Conservation (phyloP, 495 filamentous ascomycete genomes). For the Glarea lozoyensis region DNA sequence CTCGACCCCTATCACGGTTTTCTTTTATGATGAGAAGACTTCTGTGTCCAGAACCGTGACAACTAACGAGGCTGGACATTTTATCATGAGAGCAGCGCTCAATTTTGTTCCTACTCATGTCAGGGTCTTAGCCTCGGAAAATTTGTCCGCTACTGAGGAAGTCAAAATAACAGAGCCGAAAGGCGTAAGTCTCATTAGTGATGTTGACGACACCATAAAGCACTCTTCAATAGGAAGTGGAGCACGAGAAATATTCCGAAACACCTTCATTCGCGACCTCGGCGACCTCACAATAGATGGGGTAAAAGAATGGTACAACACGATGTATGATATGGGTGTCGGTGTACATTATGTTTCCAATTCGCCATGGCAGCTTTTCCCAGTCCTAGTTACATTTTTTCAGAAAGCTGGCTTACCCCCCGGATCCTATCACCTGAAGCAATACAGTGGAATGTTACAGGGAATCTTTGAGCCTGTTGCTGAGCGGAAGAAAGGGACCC, state of each 20-base stretch:
- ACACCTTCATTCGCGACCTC: conserved; percentile 85
- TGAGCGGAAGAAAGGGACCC: conserved; percentile 78
- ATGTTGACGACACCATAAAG: conserved; percentile 98
- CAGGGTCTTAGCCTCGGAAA: conserved; percentile 76
- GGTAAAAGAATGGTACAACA: conserved; percentile 80
- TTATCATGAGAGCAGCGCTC: conserved; percentile 62
- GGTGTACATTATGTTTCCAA: conserved; percentile 88
- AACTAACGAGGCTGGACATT: conserved; percentile 85
- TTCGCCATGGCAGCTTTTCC: conserved; percentile 89
- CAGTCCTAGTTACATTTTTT: conserved; percentile 77
- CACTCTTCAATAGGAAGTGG: conserved; percentile 82
- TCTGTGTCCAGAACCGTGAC: conserved; percentile 71
- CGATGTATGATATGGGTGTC: conserved; percentile 69
- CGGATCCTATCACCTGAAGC: conserved; percentile 89
- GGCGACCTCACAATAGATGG: conserved; percentile 73
- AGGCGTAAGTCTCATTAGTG: conserved; percentile 92
- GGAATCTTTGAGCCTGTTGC: conserved; percentile 97
- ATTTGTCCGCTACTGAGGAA: conserved; percentile 67
- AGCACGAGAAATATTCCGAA: conserved; percentile 88
- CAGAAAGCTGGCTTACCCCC: conserved; percentile 68
- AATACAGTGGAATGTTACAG: conserved; percentile 90
- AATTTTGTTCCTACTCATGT: conserved; percentile 88
- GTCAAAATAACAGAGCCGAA: conserved; percentile 64
- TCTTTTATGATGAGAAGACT: conserved; percentile 77
- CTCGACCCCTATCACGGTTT: conserved; percentile 69